Conservation (phyloP, 2,329 filamentous ascomycete genomes). For the Ophiostoma sp. region DNA sequence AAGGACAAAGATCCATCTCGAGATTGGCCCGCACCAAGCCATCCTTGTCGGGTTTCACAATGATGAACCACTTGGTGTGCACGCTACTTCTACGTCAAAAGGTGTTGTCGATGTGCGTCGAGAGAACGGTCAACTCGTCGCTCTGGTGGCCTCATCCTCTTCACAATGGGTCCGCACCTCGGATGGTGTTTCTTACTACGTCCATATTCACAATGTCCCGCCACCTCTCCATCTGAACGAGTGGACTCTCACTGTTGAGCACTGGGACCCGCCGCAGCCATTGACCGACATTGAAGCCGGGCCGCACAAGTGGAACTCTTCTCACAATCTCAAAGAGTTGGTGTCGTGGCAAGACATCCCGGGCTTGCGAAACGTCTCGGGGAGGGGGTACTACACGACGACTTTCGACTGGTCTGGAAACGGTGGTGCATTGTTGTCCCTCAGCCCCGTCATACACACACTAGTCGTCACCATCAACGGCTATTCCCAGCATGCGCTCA, state of each 20-base stretch:
- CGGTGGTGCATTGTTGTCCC: background rate
- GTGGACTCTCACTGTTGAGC: background rate
- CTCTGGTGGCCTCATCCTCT: background rate
- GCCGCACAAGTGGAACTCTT: background rate
- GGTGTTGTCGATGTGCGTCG: background rate
- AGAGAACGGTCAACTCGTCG: background rate
- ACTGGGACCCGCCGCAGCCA: background rate
- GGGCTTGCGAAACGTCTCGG: background rate
- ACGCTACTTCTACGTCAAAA: background rate
- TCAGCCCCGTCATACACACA: background rate
- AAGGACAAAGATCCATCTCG: background rate
- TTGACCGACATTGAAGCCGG: background rate
- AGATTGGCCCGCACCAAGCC: background rate
- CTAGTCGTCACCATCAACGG: background rate
- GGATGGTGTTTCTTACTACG: background rate
- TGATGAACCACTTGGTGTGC: background rate
- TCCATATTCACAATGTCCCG: background rate
- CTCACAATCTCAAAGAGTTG: background rate
- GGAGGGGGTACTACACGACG: constrained; percentile 2
- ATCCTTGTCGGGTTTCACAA: background rate
- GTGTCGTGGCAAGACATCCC: constrained; percentile 1
- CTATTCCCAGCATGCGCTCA: background rate
- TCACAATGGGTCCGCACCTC: background rate
- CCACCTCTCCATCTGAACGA: background rate
- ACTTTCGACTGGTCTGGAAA: background rate